Percentiles rank a stretch among this genome's conserved stretches.
These are phyloP conservation scores for Eucommia ulmoides DNA, from an alignment of 257 asterid species.

Conservation along the genomic window DNA sequence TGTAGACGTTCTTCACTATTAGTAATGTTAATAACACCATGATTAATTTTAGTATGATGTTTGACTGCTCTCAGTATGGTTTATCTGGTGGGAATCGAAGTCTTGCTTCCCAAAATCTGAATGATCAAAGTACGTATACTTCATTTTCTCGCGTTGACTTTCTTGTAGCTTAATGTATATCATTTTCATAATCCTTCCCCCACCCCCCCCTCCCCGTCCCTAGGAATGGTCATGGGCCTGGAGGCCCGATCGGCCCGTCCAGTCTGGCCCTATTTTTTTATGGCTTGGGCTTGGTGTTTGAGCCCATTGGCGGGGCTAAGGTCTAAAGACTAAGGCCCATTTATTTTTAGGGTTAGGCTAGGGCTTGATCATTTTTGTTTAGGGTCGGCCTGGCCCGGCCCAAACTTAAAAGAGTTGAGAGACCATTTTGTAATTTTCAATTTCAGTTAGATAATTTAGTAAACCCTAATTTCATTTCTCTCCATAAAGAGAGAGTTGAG, in stretches of 20 bases:
- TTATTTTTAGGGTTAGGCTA: too few relatives aligned
- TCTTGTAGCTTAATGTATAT: not conserved
- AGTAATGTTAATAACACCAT: not conserved
- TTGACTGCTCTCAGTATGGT: constrained; percentile 51
- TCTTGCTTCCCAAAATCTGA: constrained; percentile 60
- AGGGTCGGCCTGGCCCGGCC: not conserved
- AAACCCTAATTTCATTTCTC: too few relatives aligned
- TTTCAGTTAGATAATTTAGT: too few relatives aligned
- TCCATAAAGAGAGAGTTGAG: too few relatives aligned
- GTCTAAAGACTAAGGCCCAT: not conserved
- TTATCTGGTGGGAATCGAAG: constrained; percentile 56
- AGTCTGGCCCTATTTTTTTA: too few relatives aligned
- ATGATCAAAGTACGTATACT: constrained; percentile 62
- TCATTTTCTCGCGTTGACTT: constrained; percentile 1
- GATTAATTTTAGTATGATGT: not conserved
- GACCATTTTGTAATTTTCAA: too few relatives aligned
- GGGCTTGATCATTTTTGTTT: too few relatives aligned
- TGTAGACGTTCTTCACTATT: not conserved
- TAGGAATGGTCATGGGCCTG: too few relatives aligned
- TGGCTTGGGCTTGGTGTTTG: too few relatives aligned
- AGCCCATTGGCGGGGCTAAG: not conserved
- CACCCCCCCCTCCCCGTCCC: too few relatives aligned
- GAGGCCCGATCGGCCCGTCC: too few relatives aligned
- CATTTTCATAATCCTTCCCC: too few relatives aligned
- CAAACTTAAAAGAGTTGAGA: not conserved